Percentiles rank a stretch among this genome's conserved stretches.
phyloP scores from a whole-genome alignment of 192 early-diverging fungal genomes.

The Cladochytrium replicatum region DNA sequence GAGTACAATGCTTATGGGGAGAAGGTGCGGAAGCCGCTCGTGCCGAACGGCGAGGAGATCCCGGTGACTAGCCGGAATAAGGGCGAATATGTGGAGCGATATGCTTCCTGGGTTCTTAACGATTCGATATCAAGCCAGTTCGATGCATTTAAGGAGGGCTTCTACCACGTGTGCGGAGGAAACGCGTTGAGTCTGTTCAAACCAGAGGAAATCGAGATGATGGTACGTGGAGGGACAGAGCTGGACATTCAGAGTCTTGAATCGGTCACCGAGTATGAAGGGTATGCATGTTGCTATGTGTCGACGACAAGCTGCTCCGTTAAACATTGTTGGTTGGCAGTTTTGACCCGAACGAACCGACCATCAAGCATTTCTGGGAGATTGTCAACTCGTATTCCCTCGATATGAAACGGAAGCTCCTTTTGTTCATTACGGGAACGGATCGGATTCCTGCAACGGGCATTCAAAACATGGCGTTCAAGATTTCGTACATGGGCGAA shows the following conservation, averaged over 20 bases:
- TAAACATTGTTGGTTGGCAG: conserved; percentile 34
- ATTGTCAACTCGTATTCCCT: conserved; percentile 52
- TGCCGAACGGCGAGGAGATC: conserved; percentile 48
- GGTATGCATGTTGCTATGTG: conserved; percentile 21
- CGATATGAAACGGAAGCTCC: conserved; percentile 58
- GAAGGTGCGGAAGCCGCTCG: conserved; percentile 48
- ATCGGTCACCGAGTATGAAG: conserved; percentile 42
- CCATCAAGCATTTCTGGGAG: conserved; percentile 71
- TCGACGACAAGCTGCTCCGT: no score
- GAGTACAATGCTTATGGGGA: conserved; percentile 47
- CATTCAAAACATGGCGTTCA: conserved; percentile 40
- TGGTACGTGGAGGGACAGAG: conserved; percentile 42
- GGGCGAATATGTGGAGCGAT: conserved; percentile 58
- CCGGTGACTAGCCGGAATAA: conserved; percentile 73
- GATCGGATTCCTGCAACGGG: conserved; percentile 67
- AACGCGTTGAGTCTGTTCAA: conserved; percentile 43
- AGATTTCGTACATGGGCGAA: conserved; percentile 34
- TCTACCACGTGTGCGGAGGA: conserved; percentile 61
- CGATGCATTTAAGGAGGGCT: conserved; percentile 67
- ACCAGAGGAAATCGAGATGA: conserved; percentile 44
- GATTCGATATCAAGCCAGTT: conserved; percentile 52
- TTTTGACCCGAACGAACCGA: conserved; percentile 50
- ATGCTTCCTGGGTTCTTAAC: conserved; percentile 57
- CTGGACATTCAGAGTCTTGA: conserved; percentile 37
- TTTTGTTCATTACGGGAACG: conserved; percentile 82